Evolutionary conservation across 2,329 filamentous ascomycete genomes (phyloP), one percentile per base, ranked within the genome.

Genomic region (Pseudogymnoascus sp.): DNA sequence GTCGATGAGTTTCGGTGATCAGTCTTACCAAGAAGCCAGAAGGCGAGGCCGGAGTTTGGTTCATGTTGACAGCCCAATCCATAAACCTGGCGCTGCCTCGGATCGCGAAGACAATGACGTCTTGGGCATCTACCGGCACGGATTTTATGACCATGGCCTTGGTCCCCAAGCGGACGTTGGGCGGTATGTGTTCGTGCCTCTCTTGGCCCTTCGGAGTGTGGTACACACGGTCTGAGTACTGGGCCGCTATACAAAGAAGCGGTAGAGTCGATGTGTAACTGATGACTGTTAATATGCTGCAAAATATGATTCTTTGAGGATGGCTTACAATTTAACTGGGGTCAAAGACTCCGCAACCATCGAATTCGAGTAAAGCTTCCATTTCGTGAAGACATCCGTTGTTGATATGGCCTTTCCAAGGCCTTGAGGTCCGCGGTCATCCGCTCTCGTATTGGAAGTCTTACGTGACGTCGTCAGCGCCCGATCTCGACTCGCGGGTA

Each of bases 61-160:
- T 85, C 62, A 95, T 81, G 73, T 96, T 96, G 54, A 95, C 89
- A 1, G 88, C 83, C 91, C 91, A 96, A 75, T 96, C 91, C 78
- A 89, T 86, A 69, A 95, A 89, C 5, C 85, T 89, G 23, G 90
- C 85, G 0, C 87, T 91, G 18, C 91, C 91, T 18, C 91, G 85
- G 66, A 96, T 90, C 12, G 91, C 90, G 70, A 96, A 90, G 10
- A 96, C 88, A 63, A 96, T 87, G 16, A 87, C 87, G 71, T 90
- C 85, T 77, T 87, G 86, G 69, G 90, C 81, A 70, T 95, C 90
- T 72, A 92, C 85, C 1, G 90, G 85, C 0, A 93, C 81, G 0
- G 88, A 91, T 71, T 93, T 93, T 72, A 96, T 86, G 14, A 90
- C 86, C 87, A 93, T 93, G 23, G 91, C 88, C 73, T 93, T 93